Evolutionary conservation across 257 asterid genomes (phyloP).

Genomic region (Cynanchum wilfordii): DNA sequence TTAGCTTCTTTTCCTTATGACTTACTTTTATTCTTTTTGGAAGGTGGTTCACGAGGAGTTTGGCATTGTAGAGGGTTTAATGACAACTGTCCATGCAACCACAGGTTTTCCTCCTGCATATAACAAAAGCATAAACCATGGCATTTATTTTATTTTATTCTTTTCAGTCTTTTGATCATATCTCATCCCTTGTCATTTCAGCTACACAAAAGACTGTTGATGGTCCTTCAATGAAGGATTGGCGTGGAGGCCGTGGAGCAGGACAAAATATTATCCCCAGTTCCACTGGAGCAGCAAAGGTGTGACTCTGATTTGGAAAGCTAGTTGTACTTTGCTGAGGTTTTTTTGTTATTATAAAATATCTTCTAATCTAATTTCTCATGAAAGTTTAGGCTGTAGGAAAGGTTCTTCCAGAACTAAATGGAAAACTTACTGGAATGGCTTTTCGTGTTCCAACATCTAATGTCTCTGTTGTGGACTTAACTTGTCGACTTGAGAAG

Average conservation of each 20-base stretch:
- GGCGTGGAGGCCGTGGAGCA: conserved; percentile 99
- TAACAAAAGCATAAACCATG: neutral
- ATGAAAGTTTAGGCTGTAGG: conserved; percentile 77
- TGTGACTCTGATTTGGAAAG: conserved; percentile 18
- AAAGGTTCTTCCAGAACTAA: conserved; percentile 95
- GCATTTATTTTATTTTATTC: conserved; percentile 1
- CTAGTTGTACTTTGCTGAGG: neutral
- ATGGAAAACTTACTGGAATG: conserved; percentile 98
- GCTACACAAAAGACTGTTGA: conserved; percentile 99
- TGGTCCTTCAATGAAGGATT: conserved; percentile 98
- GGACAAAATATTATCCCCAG: conserved; percentile 97
- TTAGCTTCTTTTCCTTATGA: neutral
- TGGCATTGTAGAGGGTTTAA: conserved; percentile 90
- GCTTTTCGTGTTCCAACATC: conserved; percentile 99
- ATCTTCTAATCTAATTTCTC: neutral
- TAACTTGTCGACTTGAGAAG: conserved; percentile 89
- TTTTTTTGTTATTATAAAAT: neutral
- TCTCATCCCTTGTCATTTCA: conserved; percentile 33
- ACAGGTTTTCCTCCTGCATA: conserved; percentile 50
- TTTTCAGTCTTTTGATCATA: conserved; percentile 17
- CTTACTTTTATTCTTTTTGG: conserved; percentile 11
- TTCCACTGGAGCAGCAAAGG: conserved; percentile 99
- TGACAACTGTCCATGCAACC: conserved; percentile 99
- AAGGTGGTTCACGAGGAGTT: conserved; percentile 98
- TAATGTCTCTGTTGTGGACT: conserved; percentile 94